Evolutionary conservation across 2,329 filamentous ascomycete genomes (phyloP).

Genomic region (Colletotrichum acutatum): DNA sequence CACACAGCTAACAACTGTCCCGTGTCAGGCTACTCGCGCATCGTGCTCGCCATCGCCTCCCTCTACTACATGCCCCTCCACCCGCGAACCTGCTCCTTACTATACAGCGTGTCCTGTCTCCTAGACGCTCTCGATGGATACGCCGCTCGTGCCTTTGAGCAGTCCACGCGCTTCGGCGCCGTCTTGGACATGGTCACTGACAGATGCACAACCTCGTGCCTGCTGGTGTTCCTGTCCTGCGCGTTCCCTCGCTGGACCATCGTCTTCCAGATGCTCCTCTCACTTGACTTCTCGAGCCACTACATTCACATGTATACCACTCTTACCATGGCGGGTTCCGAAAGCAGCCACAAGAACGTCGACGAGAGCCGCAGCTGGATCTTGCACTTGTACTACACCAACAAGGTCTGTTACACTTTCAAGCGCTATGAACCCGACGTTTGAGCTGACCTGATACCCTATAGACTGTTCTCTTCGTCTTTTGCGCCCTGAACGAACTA

Average conservation of each 20-base stretch:
- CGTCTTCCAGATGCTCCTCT: conserved; percentile 92
- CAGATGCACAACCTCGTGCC: conserved; percentile 93
- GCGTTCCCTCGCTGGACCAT: conserved; percentile 96
- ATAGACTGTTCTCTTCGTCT: conserved; percentile 89
- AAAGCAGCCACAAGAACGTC: conserved; percentile 91
- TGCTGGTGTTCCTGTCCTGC: conserved; percentile 93
- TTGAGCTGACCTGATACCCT: conserved; percentile 36
- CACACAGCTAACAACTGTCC: neutral
- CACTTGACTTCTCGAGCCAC: conserved; percentile 92
- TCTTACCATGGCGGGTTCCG: conserved; percentile 83
- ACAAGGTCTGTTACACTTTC: conserved; percentile 71
- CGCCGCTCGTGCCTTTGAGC: conserved; percentile 82
- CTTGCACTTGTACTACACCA: conserved; percentile 95
- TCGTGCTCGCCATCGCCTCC: conserved; percentile 86
- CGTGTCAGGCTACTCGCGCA: conserved; percentile 75
- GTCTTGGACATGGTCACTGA: conserved; percentile 99
- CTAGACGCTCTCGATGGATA: conserved; percentile 96
- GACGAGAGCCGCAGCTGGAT: conserved; percentile 89
- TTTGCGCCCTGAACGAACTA: conserved; percentile 90
- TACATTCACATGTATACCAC: conserved; percentile 99
- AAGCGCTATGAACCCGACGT: neutral
- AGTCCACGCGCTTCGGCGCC: conserved; percentile 94
- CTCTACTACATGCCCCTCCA: conserved; percentile 99
- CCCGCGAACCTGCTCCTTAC: conserved; percentile 90
- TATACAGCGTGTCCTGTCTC: conserved; percentile 94